These are phyloP conservation scores for Pseudopyrenochaeta lycopersici DNA, from an alignment of 2,329 filamentous ascomycete species.

Conservation along the genomic window DNA sequence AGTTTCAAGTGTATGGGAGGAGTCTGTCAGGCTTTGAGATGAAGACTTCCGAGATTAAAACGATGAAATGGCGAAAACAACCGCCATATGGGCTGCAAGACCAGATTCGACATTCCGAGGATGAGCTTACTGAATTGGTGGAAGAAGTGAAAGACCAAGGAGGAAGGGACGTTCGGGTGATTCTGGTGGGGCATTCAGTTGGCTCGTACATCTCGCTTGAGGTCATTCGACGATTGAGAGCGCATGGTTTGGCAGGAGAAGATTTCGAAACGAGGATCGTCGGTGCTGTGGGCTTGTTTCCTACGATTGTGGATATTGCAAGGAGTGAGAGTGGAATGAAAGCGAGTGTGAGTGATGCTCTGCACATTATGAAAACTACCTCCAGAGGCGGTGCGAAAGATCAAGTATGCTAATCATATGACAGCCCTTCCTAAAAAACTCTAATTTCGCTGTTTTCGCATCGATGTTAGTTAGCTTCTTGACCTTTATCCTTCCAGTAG, in stretches of 20 bases:
- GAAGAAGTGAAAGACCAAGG: conserved; percentile 28
- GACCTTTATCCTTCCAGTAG: conserved; percentile 52
- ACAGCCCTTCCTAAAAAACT: conserved; percentile 37
- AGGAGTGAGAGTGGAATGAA: conserved; percentile 54
- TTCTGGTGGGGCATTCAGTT: conserved; percentile 58
- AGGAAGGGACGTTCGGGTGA: conserved; percentile 39
- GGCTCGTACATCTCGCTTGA: conserved; percentile 59
- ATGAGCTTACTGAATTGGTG: conserved; percentile 53
- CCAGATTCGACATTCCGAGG: conserved; percentile 60
- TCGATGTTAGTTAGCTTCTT: conserved; percentile 54
- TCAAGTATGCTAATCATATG: conserved; percentile 12
- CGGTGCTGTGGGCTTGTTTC: conserved; percentile 55
- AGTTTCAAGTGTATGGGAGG: conserved; percentile 52
- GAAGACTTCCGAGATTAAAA: conserved; percentile 26
- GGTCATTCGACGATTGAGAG: conserved; percentile 45
- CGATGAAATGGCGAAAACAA: conserved; percentile 27
- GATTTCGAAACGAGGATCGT: conserved; percentile 35
- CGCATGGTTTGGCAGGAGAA: conserved; percentile 27
- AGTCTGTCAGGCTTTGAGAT: conserved; percentile 56
- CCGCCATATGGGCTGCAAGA: conserved; percentile 56
- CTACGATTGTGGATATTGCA: conserved; percentile 58
- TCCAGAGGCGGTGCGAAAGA: neutral
- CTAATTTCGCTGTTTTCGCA: conserved; percentile 35
- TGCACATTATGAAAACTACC: neutral
- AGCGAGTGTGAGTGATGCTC: conserved; percentile 45